Base-by-base conservation (phyloP, 2,329 filamentous ascomycete species). In the Onygenales sp. region DNA sequence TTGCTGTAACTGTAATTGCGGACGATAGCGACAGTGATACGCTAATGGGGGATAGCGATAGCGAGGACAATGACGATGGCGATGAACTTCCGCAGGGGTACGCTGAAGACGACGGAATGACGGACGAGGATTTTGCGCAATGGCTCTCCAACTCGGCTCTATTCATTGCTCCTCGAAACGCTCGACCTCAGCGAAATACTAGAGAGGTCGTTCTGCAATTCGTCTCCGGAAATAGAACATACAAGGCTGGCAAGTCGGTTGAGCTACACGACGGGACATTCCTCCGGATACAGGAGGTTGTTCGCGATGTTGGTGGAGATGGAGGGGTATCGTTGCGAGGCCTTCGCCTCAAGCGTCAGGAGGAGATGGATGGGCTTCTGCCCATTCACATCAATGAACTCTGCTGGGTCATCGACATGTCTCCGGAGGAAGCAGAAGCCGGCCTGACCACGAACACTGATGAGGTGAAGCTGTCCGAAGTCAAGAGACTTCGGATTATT, bases 401-500 rank as follows among this genome's bases (percentile, higher is more conserved):
- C 21, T 68, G 69, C 21, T 72, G 74, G 67, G 45, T 70, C 35
- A 46, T 69, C 2, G 49, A 60, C 21, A 5, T 56, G 17, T 38
- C 38, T 27, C 11, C 48, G 10, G 50, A 33, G 9, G 33, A 50
- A 42, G 50, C 38, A 14, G 43, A 11, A 7, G 53, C 66, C 0
- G 66, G 72, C 5, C 71, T 77, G 38, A 54, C 57, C 0, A 56
- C 68, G 2, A 36, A 58, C 0, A 51, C 62, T 0, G 51, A 71
- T 0, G 75, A 81, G 2, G 61, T 84, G 0, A 43, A 65, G 0
- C 53, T 76, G 0, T 49, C 58, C 0, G 55, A 69, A 0, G 68
- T 84, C 0, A 59, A 70, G 2, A 57, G 65, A 1, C 65, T 73
- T 6, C 68, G 80, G 0, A 63, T 62, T 0, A 65, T 87, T 0